Evolutionary conservation across 1,139 yeast genomes (phyloP).

Genomic region (Sugiyamaella japonica): DNA sequence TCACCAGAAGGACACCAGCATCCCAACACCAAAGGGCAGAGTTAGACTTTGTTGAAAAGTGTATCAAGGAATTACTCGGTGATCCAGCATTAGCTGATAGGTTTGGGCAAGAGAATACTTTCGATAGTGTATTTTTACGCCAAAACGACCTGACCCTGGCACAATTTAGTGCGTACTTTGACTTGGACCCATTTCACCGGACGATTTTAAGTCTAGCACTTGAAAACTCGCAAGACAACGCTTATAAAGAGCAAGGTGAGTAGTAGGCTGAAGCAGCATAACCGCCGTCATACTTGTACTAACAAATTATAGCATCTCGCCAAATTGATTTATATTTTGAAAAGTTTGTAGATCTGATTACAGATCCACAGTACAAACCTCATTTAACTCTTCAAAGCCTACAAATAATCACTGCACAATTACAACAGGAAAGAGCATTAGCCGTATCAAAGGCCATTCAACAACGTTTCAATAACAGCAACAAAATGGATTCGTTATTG

Average conservation of each 20-base stretch:
- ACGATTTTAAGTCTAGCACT: slow-evolving; percentile 5
- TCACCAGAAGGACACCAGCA: slow-evolving; percentile 4
- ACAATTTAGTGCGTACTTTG: slow-evolving; percentile 11
- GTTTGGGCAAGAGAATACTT: slow-evolving; percentile 4
- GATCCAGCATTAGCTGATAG: slow-evolving; percentile 12
- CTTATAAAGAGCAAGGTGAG: slow-evolving; percentile 5
- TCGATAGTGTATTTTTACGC: not conserved
- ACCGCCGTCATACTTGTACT: not conserved
- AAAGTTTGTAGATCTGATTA: not conserved
- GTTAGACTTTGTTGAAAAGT: slow-evolving; percentile 3
- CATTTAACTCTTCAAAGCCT: slow-evolving; percentile 3
- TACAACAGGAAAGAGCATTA: not conserved
- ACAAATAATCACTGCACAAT: not conserved
- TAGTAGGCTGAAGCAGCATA: not conserved
- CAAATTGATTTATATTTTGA: slow-evolving; percentile 12
- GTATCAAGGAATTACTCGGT: not conserved
- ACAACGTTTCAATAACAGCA: not conserved
- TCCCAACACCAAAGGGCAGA: slow-evolving; percentile 1
- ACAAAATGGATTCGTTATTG: slow-evolving; percentile 13
- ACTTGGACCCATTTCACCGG: slow-evolving; percentile 13
- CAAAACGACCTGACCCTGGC: slow-evolving; percentile 12
- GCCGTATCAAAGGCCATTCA: not conserved
- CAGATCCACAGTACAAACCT: slow-evolving; percentile 4
- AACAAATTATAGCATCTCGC: not conserved
- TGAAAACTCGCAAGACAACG: not conserved